These are phyloP conservation scores for Bryoglossum gracile DNA, from an alignment of 495 filamentous ascomycete species.

Conservation along the genomic window DNA sequence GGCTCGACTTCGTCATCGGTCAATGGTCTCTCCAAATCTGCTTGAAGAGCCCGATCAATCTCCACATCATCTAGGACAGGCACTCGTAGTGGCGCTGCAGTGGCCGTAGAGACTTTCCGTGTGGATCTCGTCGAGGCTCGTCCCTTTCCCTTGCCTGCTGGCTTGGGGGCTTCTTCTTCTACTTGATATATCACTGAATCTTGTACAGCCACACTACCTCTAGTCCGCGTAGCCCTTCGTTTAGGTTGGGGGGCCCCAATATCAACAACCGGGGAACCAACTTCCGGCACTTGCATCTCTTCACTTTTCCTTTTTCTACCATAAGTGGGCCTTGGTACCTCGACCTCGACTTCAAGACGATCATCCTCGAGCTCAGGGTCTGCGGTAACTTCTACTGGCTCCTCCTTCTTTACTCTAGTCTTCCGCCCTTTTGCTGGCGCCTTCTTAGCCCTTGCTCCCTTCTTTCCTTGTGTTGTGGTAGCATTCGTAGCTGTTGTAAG, in stretches of 20 bases:
- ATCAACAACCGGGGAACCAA: background rate
- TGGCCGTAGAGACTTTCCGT: conserved; percentile 33
- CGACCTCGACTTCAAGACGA: conserved; percentile 35
- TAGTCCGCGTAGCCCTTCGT: conserved; percentile 53
- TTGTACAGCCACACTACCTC: conserved; percentile 22
- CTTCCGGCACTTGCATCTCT: conserved; percentile 31
- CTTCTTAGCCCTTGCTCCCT: conserved; percentile 45
- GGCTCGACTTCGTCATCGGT: conserved; percentile 45
- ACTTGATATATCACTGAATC: conserved; percentile 3
- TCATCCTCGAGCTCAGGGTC: conserved; percentile 31
- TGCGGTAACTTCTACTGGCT: conserved; percentile 39
- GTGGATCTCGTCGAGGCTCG: conserved; percentile 28
- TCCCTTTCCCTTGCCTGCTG: conserved; percentile 18
- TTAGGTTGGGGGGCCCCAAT: conserved; percentile 55
- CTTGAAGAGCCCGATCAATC: conserved; percentile 60
- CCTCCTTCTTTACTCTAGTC: conserved; percentile 52
- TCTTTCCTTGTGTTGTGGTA: conserved; percentile 49
- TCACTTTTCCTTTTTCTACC: conserved; percentile 64
- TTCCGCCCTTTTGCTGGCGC: conserved; percentile 40
- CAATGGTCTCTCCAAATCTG: conserved; percentile 54
- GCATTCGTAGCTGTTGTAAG: conserved; percentile 50
- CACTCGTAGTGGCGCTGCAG: conserved; percentile 43
- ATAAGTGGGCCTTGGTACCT: conserved; percentile 38
- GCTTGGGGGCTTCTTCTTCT: conserved; percentile 12
- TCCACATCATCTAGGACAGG: conserved; percentile 57